Conservation (phyloP, 148 eudicot genomes). For the Drosera capensis region DNA sequence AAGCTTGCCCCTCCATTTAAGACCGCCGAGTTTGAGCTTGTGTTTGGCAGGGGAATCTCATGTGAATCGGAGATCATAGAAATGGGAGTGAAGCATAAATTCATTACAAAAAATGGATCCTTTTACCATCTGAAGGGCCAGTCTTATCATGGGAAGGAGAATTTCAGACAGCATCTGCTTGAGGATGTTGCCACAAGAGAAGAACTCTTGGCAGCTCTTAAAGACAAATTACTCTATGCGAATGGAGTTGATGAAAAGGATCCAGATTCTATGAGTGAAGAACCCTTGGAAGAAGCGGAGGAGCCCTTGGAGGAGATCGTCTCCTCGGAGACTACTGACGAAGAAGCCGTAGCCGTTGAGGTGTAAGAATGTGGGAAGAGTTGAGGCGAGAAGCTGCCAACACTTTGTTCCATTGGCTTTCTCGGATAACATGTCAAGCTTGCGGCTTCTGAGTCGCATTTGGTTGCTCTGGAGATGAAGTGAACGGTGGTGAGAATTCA, state of each 20-base stretch:
- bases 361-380: too few relatives aligned
- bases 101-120: conserved; percentile 38
- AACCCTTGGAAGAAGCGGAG: conserved; percentile 12
- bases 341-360: conserved; percentile 6
- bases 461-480: too few relatives aligned
- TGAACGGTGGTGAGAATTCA: too few relatives aligned
- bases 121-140: conserved; percentile 23
- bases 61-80: conserved; percentile 57
- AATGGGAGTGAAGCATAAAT: conserved; percentile 57
- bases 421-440: too few relatives aligned
- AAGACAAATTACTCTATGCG: conserved; percentile 40
- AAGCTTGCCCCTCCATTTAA: conserved; percentile 91
- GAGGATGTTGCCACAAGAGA: conserved; percentile 34
- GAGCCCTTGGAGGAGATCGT: background rate
- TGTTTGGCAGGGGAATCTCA: conserved; percentile 83
- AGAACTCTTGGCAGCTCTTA: conserved; percentile 36
- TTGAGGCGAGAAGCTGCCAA: too few relatives aligned
- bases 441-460: too few relatives aligned
- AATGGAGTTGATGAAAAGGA: background rate
- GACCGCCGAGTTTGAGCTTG: conserved; percentile 70
- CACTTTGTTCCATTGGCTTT: too few relatives aligned
- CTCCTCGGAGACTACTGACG: conserved; percentile 12
- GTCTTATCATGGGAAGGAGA: conserved; percentile 46
- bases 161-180: conserved; percentile 29
- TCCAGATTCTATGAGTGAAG: background rate